phyloP scores from a whole-genome alignment of 1,139 yeast genomes.

The Entelexis paramagnoliae region DNA sequence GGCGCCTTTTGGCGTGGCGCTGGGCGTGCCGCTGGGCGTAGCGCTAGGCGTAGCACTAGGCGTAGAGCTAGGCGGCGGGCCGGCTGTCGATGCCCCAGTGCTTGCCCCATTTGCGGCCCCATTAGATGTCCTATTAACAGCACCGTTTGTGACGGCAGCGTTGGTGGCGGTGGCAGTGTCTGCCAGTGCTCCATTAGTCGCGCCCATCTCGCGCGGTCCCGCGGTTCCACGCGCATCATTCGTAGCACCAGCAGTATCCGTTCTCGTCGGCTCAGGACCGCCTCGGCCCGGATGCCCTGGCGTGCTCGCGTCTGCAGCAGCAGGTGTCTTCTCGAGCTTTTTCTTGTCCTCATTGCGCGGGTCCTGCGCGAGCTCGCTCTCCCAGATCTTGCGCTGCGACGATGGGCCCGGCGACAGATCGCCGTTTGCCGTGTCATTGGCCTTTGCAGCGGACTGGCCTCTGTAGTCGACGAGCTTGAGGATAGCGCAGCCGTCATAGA shows the following conservation, averaged over 20 bases:
- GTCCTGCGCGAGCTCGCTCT: not conserved
- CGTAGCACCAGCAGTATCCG: too few relatives aligned
- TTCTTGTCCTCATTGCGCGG: not conserved
- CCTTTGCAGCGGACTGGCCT: slow-evolving; percentile 19
- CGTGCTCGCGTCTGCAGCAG: not conserved
- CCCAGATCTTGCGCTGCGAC: not conserved
- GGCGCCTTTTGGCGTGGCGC: too few relatives aligned
- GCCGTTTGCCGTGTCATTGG: not conserved
- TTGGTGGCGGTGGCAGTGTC: too few relatives aligned
- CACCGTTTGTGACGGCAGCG: too few relatives aligned
- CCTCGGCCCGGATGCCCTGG: not conserved
- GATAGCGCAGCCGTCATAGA: slow-evolving; percentile 84
- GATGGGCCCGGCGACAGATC: not conserved
- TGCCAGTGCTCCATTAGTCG: too few relatives aligned
- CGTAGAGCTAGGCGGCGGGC: not conserved
- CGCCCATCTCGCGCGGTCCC: too few relatives aligned
- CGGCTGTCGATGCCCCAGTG: not conserved
- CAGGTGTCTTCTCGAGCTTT: not conserved
- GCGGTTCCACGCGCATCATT: too few relatives aligned
- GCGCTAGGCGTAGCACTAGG: too few relatives aligned
- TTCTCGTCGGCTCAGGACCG: not conserved
- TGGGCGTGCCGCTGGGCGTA: too few relatives aligned
- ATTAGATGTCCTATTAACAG: too few relatives aligned
- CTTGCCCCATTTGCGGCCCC: too few relatives aligned
- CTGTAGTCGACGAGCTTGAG: slow-evolving; percentile 75